Percentiles rank a stretch among this genome's conserved stretches.
phyloP scores from a whole-genome alignment of 2,329 filamentous ascomycete genomes.

The Zalaria obscura region DNA sequence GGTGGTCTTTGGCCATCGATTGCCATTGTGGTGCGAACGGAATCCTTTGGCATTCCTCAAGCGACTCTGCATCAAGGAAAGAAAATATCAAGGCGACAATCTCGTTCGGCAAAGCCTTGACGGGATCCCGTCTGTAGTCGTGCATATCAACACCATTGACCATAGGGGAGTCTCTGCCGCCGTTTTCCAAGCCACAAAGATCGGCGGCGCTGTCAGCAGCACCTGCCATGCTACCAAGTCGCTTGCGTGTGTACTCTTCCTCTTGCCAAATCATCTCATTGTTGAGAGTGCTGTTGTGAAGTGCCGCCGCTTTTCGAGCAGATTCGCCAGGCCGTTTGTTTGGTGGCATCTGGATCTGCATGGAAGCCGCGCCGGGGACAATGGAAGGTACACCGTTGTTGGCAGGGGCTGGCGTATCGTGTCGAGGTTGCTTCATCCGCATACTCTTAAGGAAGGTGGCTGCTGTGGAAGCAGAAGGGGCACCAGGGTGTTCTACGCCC shows the following conservation, averaged over 20 bases:
- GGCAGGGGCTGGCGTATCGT: conserved; percentile 8
- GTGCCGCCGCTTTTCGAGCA: conserved; percentile 6
- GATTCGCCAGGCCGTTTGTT: conserved; percentile 1
- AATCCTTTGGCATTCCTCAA: conserved; percentile 41
- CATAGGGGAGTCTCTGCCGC: too few relatives aligned
- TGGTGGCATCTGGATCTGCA: neutral
- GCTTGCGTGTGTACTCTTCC: conserved; percentile 1
- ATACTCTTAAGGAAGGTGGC: too few relatives aligned
- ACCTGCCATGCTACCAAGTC: conserved; percentile 9
- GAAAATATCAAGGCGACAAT: conserved; percentile 44
- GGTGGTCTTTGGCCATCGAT: conserved; percentile 37
- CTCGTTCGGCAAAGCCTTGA: conserved; percentile 42
- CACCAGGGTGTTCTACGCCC: conserved; percentile 6
- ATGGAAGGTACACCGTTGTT: conserved; percentile 4
- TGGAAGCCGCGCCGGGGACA: neutral
- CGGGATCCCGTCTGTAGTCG: conserved; percentile 24
- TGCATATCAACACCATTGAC: too few relatives aligned
- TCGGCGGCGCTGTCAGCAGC: conserved; percentile 23
- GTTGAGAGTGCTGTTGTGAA: conserved; percentile 1
- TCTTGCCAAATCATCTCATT: neutral
- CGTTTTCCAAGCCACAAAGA: conserved; percentile 11
- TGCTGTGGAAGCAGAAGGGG: neutral
- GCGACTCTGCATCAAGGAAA: conserved; percentile 42
- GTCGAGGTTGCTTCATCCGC: conserved; percentile 5
- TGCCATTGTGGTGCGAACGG: conserved; percentile 37